These are phyloP conservation scores for Rhododendron vialii DNA, from an alignment of 148 eudicot genomes.

Conservation along the genomic window DNA sequence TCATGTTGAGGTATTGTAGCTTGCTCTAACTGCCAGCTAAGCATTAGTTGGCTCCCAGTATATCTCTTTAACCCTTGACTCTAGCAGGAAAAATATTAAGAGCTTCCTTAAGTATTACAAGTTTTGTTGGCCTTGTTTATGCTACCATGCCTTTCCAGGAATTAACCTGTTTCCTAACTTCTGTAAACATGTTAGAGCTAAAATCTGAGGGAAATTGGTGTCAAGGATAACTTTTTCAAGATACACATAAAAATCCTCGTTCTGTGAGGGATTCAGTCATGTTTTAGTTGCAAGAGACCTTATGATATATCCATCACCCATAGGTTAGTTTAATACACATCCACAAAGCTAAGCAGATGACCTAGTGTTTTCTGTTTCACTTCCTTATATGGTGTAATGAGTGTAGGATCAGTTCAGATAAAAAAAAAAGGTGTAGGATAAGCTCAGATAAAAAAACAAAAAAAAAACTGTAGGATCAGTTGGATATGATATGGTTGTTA, in stretches of 20 bases:
- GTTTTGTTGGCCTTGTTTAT: not conserved
- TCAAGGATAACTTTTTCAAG: not conserved
- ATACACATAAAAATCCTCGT: not conserved
- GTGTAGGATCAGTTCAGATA: not conserved
- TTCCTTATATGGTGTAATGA: not conserved
- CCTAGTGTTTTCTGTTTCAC: not conserved
- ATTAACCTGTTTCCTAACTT: not conserved
- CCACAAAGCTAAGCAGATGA: not conserved
- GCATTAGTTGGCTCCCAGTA: not conserved
- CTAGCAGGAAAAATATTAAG: not conserved
- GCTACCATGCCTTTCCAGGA: not conserved
- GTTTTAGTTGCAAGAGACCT: not conserved
- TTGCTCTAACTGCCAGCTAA: not conserved
- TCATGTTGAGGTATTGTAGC: constrained; percentile 67
- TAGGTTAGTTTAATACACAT: not conserved
- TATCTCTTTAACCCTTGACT: not conserved
- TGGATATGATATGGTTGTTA: not conserved
- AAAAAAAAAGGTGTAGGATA: no score
- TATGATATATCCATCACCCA: not conserved
- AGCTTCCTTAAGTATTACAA: not conserved
- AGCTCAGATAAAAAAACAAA: no score
- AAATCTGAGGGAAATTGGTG: not conserved
- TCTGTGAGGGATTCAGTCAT: not conserved
- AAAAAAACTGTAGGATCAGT: not conserved
- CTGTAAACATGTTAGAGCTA: not conserved